Conservation (phyloP, 2,329 filamentous ascomycete genomes). For the Xenosphaeropsis pyriputrescens region DNA sequence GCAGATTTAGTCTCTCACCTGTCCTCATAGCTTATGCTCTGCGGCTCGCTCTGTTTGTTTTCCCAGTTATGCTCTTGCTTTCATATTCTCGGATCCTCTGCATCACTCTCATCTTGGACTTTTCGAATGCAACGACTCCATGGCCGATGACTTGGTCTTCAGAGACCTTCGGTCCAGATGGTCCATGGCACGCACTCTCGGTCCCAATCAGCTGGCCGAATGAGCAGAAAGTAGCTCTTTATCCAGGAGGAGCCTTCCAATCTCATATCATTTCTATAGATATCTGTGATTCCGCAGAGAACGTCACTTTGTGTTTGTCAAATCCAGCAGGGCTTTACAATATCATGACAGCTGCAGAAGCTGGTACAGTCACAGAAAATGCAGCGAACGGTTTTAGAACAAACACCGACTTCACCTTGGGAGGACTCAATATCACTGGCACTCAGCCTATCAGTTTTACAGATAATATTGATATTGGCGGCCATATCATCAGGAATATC, state of each 20-base stretch:
- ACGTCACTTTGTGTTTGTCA: not conserved
- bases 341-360: not conserved
- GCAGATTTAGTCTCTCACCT: too few relatives aligned
- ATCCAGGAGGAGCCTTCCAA: constrained; percentile 6
- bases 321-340: not conserved
- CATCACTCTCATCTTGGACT: too few relatives aligned
- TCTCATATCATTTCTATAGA: too few relatives aligned
- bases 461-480: constrained; percentile 5
- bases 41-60: too few relatives aligned
- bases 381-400: not conserved
- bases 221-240: constrained; percentile 5
- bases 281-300: not conserved
- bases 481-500: not conserved
- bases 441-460: not conserved
- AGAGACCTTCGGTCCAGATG: constrained; percentile 7
- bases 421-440: not conserved
- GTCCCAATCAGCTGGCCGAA: constrained; percentile 4
- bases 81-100: too few relatives aligned
- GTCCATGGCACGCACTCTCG: constrained; percentile 9
- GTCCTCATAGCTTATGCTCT: too few relatives aligned
- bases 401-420: not conserved
- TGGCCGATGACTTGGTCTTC: constrained; percentile 5
- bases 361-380: not conserved
- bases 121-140: not conserved
- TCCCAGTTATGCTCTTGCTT: too few relatives aligned